Evolutionary conservation across 2,329 filamentous ascomycete species (phyloP).

Genomic region (Phialophora expanda): DNA sequence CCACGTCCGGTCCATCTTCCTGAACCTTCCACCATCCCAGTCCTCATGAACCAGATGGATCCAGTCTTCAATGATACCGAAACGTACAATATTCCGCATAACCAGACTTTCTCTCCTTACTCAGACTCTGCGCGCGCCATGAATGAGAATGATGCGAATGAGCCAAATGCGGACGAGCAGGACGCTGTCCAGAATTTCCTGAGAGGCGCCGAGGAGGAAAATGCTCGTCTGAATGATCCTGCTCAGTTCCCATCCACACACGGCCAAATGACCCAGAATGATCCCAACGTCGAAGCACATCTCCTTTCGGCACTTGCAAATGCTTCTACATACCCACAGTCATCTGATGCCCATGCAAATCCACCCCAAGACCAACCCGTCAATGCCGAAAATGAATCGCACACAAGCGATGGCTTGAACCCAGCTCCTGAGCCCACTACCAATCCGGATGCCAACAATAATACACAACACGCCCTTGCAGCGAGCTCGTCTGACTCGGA

Average conservation of each 20-base stretch:
- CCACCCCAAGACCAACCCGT: conserved; percentile 10
- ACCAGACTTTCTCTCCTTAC: conserved; percentile 40
- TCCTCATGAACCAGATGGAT: conserved; percentile 74
- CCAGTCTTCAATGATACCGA: conserved; percentile 71
- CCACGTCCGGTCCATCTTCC: conserved; percentile 72
- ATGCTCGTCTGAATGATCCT: conserved; percentile 27
- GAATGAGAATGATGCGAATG: conserved; percentile 26
- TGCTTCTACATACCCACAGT: conserved; percentile 23
- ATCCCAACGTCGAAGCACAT: conserved; percentile 22
- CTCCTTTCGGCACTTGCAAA: conserved; percentile 31
- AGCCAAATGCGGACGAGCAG: conserved; percentile 40
- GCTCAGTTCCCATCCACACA: conserved; percentile 21
- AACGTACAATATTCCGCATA: conserved; percentile 57
- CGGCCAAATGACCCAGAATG: conserved; percentile 25
- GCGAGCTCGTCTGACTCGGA: conserved; percentile 21
- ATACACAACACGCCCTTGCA: conserved; percentile 10
- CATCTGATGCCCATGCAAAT: conserved; percentile 27
- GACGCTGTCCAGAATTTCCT: conserved; percentile 39
- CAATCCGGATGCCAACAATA: conserved; percentile 15
- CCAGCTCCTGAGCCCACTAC: conserved; percentile 21
- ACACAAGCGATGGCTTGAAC: conserved; percentile 18
- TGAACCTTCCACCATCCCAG: conserved; percentile 70
- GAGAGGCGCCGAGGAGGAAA: conserved; percentile 38
- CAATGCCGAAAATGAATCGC: conserved; percentile 18
- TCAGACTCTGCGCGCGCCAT: conserved; percentile 35